A percentile compares a stretch with the other conserved stretches of the same genome.
phyloP scores from a whole-genome alignment of 2,329 filamentous ascomycete genomes.

The Colletotrichum spinosum region DNA sequence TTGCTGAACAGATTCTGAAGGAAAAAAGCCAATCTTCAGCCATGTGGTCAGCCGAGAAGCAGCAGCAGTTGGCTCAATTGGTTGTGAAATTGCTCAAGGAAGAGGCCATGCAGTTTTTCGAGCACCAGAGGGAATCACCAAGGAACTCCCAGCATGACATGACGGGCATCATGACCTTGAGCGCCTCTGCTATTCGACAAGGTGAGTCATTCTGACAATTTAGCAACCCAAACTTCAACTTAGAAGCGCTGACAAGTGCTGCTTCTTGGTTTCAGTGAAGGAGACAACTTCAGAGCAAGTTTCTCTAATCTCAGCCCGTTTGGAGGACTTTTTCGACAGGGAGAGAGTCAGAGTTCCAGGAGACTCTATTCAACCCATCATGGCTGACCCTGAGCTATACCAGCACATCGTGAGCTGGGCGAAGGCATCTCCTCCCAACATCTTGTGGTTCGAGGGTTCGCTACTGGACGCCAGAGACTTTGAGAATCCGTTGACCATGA shows the following conservation, averaged over 20 bases:
- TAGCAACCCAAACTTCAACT: neutral
- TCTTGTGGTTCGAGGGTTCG: constrained; percentile 38
- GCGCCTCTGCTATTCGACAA: neutral
- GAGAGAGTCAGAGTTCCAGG: neutral
- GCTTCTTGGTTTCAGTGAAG: neutral
- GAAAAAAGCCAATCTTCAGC: neutral
- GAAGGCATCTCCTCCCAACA: fast-evolving
- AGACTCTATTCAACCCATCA: neutral
- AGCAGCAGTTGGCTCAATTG: neutral
- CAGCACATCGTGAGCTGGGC: constrained; percentile 1
- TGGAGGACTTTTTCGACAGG: constrained; percentile 12
- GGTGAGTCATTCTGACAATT: neutral
- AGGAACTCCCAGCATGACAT: neutral
- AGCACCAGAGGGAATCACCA: neutral
- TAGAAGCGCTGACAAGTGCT: neutral
- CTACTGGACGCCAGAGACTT: neutral
- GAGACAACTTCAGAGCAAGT: neutral
- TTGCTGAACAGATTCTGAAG: neutral
- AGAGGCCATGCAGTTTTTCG: neutral
- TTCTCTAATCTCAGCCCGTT: neutral
- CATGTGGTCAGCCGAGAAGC: neutral
- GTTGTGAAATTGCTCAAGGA: too few relatives aligned
- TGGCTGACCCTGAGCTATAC: neutral
- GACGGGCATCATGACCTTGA: neutral
- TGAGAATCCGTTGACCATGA: constrained; percentile 29